phyloP scores from a whole-genome alignment of 768 basidiomycete species.

The Boletus fagicola region DNA sequence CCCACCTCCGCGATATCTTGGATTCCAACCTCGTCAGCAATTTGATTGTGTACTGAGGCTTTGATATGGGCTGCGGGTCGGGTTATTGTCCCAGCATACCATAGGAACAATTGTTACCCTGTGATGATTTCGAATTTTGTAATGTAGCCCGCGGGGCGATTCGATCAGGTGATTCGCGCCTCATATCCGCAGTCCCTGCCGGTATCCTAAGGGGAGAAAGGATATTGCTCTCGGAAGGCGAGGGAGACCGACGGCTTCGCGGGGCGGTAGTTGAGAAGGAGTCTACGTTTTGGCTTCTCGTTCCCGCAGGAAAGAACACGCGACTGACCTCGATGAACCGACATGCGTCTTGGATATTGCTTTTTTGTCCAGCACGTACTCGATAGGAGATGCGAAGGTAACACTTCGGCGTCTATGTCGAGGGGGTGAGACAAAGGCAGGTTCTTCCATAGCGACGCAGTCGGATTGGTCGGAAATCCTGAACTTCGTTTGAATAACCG shows the following conservation, averaged over 20 bases:
- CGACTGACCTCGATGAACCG: constrained; percentile 10
- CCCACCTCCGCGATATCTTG: constrained; percentile 46
- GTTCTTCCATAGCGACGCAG: not conserved
- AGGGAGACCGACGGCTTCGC: constrained; percentile 1
- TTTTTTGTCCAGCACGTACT: constrained; percentile 8
- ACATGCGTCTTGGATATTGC: not conserved
- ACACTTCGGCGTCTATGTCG: constrained; percentile 23
- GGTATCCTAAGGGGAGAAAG: constrained; percentile 21
- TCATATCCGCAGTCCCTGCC: not conserved
- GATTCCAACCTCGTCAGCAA: constrained; percentile 17
- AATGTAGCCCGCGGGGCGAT: constrained; percentile 1
- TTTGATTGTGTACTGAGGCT: not conserved
- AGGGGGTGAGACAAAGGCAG: not conserved
- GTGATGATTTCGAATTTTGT: constrained; percentile 4
- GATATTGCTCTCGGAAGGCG: constrained; percentile 7
- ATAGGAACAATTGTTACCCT: constrained; percentile 5
- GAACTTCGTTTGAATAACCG: not conserved
- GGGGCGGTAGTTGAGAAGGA: not conserved
- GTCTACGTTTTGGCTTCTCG: not conserved
- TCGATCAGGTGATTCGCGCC: constrained; percentile 1
- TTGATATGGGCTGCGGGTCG: not conserved
- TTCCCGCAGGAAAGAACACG: not conserved
- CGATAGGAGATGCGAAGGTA: constrained; percentile 32
- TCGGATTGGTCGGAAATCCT: not conserved
- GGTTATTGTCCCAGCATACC: not conserved